Evolutionary conservation across 768 basidiomycete species (phyloP).

Genomic region (Lentinula aciculospora): DNA sequence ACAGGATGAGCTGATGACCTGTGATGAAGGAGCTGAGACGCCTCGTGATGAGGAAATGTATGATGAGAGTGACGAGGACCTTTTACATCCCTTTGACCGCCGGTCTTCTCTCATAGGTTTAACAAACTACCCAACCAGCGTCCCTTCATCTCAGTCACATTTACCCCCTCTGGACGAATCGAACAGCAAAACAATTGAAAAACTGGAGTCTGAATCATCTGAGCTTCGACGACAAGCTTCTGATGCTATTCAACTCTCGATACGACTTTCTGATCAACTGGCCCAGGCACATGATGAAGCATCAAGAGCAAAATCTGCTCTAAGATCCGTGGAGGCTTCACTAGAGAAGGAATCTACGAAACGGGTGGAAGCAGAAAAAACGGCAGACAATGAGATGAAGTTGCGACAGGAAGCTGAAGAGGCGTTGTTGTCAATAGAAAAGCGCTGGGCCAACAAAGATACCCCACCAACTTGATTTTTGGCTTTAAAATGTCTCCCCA

Average conservation of each 20-base stretch:
- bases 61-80: conserved; percentile 62
- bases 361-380: conserved; percentile 53
- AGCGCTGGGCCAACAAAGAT: conserved; percentile 12
- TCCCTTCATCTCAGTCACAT: conserved; percentile 18
- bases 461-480: neutral
- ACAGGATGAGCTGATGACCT: conserved; percentile 18
- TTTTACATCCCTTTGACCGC: conserved; percentile 36
- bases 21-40: conserved; percentile 11
- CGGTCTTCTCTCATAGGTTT: conserved; percentile 32
- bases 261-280: conserved; percentile 67
- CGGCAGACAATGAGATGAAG: conserved; percentile 41
- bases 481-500: neutral
- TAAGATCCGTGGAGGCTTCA: conserved; percentile 50
- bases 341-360: conserved; percentile 56
- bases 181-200: conserved; percentile 40
- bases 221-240: conserved; percentile 60
- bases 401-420: conserved; percentile 49
- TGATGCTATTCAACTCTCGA: conserved; percentile 60
- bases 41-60: conserved; percentile 42
- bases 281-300: conserved; percentile 58
- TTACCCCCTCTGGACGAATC: conserved; percentile 18
- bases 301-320: conserved; percentile 45
- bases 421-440: conserved; percentile 29
- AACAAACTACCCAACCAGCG: conserved; percentile 17
- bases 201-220: conserved; percentile 61